Percentiles rank a stretch among this genome's conserved stretches.
phyloP scores from a whole-genome alignment of 2,329 filamentous ascomycete species.

The Aspergillus ruber region DNA sequence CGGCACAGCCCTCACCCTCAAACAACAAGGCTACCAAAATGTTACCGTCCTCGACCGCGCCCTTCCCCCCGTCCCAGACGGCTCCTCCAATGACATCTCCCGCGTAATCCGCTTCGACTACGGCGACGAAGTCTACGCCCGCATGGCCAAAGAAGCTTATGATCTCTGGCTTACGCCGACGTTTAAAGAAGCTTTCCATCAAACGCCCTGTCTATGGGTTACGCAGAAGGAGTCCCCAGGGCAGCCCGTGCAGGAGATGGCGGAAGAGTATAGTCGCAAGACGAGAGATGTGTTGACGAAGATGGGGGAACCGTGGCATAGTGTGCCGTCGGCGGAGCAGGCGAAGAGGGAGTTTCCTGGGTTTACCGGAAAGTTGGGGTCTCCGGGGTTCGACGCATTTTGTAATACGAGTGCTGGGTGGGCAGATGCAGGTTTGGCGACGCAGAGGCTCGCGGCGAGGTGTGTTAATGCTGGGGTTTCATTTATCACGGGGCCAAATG shows the following conservation, averaged over 20 bases:
- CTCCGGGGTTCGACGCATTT: conserved; percentile 19
- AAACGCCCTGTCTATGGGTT: conserved; percentile 19
- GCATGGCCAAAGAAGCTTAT: conserved; percentile 63
- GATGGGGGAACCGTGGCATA: conserved; percentile 19
- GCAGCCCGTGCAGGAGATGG: conserved; percentile 13
- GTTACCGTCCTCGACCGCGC: conserved; percentile 28
- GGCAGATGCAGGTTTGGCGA: conserved; percentile 21
- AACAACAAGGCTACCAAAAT: conserved; percentile 18
- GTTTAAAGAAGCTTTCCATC: conserved; percentile 16
- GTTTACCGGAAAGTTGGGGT: conserved; percentile 13
- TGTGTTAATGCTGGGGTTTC: conserved; percentile 19
- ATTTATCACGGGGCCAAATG: conserved; percentile 19
- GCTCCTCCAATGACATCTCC: conserved; percentile 36
- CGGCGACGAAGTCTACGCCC: conserved; percentile 65
- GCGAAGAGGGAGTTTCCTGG: conserved; percentile 15
- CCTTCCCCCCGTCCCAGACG: conserved; percentile 30
- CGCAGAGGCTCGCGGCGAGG: conserved; percentile 13
- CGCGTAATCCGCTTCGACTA: conserved; percentile 54
- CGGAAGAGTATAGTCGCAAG: conserved; percentile 17
- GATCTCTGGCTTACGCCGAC: conserved; percentile 53
- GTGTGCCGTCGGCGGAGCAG: conserved; percentile 10
- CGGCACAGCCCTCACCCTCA: conserved; percentile 18
- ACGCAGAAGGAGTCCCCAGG: conserved; percentile 15
- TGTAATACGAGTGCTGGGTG: conserved; percentile 23
- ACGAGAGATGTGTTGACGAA: conserved; percentile 16